Evolutionary conservation across 345 rosid species (phyloP).

Genomic region (Salix suchowensis): DNA sequence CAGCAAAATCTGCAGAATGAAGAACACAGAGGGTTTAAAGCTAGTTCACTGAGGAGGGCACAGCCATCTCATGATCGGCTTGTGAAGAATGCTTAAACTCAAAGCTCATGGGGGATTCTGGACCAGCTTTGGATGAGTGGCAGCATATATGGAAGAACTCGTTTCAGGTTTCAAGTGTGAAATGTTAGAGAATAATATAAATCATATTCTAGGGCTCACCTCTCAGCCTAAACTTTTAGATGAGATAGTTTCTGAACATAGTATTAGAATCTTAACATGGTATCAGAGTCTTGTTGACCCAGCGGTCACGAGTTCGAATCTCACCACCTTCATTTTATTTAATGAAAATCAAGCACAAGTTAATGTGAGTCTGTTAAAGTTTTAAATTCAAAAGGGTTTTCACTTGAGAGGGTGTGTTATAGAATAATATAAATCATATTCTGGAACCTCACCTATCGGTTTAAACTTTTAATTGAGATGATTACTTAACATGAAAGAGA

Average conservation of each 20-base stretch:
- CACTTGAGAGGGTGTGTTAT: too few species aligned
- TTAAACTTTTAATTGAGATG: too few species aligned
- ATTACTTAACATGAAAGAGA: slow-evolving; percentile 24
- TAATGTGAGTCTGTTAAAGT: too few species aligned
- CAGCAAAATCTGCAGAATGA: not conserved
- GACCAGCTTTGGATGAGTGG: slow-evolving; percentile 70
- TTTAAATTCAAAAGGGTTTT: too few species aligned
- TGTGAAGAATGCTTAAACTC: not conserved
- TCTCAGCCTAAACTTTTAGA: too few species aligned
- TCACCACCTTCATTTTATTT: too few species aligned
- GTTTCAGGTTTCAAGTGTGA: slow-evolving; percentile 74
- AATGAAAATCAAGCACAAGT: too few species aligned
- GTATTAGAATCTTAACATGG: too few species aligned
- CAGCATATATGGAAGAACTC: slow-evolving; percentile 74
- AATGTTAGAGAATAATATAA: not conserved
- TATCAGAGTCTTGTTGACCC: too few species aligned
- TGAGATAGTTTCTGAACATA: fast-evolving
- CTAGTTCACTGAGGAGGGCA: not conserved
- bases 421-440: too few species aligned
- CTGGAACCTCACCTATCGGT: too few species aligned
- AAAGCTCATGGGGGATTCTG: slow-evolving; percentile 34
- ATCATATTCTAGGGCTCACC: slow-evolving; percentile 31
- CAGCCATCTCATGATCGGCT: not conserved
- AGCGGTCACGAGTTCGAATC: too few species aligned
- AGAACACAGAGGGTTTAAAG: not conserved